These are phyloP conservation scores for Paramyrothecium roridum DNA, from an alignment of 2,329 filamentous ascomycete genomes.

Conservation along the genomic window DNA sequence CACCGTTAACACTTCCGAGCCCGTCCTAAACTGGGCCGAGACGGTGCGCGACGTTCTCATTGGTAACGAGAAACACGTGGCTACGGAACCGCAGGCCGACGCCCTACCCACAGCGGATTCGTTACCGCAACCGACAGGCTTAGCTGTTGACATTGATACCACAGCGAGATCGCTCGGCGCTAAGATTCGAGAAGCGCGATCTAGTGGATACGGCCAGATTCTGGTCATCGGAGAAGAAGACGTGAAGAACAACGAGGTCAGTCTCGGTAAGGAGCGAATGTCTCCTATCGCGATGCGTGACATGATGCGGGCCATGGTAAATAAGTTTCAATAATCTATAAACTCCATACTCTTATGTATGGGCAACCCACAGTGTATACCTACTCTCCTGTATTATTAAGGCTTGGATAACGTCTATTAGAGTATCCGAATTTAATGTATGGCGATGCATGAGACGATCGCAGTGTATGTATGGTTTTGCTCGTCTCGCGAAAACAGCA, in stretches of 20 bases:
- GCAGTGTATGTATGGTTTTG: too few species aligned
- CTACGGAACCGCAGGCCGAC: conserved; percentile 26
- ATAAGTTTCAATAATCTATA: conserved; percentile 41
- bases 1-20: conserved; percentile 62
- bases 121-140: conserved; percentile 52
- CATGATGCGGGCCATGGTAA: conserved; percentile 42
- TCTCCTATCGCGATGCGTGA: conserved; percentile 39
- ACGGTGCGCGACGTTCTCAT: conserved; percentile 47
- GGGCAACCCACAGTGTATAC: neutral
- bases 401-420: neutral
- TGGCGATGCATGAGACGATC: too few species aligned
- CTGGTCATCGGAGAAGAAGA: conserved; percentile 69
- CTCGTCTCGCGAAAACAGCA: too few species aligned
- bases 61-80: conserved; percentile 35
- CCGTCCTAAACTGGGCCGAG: conserved; percentile 48
- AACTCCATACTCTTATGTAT: too few species aligned
- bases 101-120: conserved; percentile 30
- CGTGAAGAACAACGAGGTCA: conserved; percentile 55
- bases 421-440: too few species aligned
- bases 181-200: conserved; percentile 71
- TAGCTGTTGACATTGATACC: conserved; percentile 69
- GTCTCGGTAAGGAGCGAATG: conserved; percentile 36
- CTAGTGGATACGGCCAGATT: conserved; percentile 70
- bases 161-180: conserved; percentile 59
- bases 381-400: neutral